Percentiles rank a stretch among this genome's conserved stretches.
Conservation (phyloP, 2,329 filamentous ascomycete species). For the Fusarium keratoplasticum region DNA sequence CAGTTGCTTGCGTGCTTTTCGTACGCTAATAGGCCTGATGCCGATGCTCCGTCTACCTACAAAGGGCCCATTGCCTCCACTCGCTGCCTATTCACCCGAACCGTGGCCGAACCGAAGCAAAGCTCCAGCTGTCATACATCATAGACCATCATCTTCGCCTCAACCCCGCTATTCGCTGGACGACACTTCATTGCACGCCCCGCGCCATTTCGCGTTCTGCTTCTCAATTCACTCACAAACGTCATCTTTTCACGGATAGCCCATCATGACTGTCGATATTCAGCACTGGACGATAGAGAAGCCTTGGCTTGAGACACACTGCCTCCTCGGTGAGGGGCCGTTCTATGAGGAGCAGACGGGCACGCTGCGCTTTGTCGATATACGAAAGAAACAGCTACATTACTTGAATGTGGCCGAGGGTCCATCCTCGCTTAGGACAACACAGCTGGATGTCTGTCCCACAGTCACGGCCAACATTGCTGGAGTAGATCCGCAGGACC, state of each 20-base stretch:
- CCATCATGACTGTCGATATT: conserved; percentile 50
- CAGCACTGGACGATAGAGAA: conserved; percentile 64
- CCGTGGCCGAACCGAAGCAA: neutral
- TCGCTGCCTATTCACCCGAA: conserved; percentile 14
- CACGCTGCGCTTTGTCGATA: conserved; percentile 83
- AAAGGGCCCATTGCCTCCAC: conserved; percentile 12
- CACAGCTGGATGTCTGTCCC: conserved; percentile 65
- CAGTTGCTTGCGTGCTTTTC: neutral
- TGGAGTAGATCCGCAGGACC: conserved; percentile 68
- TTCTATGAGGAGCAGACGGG: conserved; percentile 76
- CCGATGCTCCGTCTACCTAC: neutral
- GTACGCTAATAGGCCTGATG: neutral
- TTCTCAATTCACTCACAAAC: neutral
- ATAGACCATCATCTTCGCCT: conserved; percentile 21
- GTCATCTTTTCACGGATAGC: neutral
- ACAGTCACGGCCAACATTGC: conserved; percentile 84
- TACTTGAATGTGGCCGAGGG: conserved; percentile 74
- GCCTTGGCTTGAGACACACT: conserved; percentile 71
- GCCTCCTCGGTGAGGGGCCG: conserved; percentile 78
- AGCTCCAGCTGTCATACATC: conserved; percentile 15
- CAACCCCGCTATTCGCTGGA: conserved; percentile 24
- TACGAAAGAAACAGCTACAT: conserved; percentile 81
- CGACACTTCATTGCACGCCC: neutral
- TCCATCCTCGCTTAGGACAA: conserved; percentile 70
- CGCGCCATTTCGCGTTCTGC: neutral